These are phyloP conservation scores for Annulohypoxylon truncatum DNA, from an alignment of 2,329 filamentous ascomycete species.

Conservation along the genomic window DNA sequence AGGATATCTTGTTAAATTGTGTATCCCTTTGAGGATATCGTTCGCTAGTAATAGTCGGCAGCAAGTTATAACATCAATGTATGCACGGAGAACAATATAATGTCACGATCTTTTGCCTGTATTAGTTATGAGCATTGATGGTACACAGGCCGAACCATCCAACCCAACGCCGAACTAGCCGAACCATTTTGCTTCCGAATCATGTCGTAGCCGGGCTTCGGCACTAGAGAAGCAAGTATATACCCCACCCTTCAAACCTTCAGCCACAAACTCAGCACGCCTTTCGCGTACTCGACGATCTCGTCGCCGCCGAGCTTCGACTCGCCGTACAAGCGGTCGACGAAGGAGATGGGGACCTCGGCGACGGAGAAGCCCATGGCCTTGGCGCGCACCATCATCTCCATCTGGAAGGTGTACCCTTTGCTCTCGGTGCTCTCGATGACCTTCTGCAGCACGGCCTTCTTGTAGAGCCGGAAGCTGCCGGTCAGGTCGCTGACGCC, in stretches of 20 bases:
- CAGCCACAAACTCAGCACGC: constrained; percentile 80
- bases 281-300: constrained; percentile 96
- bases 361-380: constrained; percentile 93
- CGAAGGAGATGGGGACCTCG: constrained; percentile 96
- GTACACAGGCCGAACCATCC: constrained; percentile 42
- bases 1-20: not conserved
- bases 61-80: not conserved
- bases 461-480: constrained; percentile 95
- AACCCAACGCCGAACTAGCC: constrained; percentile 43
- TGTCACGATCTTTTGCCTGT: constrained; percentile 25
- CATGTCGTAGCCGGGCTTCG: constrained; percentile 16
- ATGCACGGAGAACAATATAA: constrained; percentile 2
- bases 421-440: constrained; percentile 93
- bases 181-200: constrained; percentile 21
- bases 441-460: constrained; percentile 85
- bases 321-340: constrained; percentile 94
- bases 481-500: constrained; percentile 97
- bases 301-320: constrained; percentile 94
- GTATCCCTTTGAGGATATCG: not conserved
- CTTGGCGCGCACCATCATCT: constrained; percentile 98
- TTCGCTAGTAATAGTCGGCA: not conserved
- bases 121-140: constrained; percentile 42
- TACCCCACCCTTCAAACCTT: constrained; percentile 67
- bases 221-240: not conserved
- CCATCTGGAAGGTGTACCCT: constrained; percentile 99